Evolutionary conservation across 805 yeast species (phyloP), one percentile per base, ranked within the genome.

Genomic region (Candida andamanensis): DNA sequence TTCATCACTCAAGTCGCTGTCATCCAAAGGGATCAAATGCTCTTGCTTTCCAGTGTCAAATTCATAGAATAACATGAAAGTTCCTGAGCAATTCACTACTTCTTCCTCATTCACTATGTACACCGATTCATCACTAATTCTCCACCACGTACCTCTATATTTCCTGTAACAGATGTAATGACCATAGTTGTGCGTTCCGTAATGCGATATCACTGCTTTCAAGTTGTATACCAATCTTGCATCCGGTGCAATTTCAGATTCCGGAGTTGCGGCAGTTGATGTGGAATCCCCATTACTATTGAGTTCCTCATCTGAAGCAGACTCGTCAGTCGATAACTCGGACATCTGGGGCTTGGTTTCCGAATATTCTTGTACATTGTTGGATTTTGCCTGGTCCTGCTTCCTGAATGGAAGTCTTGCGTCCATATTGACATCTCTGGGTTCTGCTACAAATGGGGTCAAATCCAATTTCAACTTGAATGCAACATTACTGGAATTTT

Each of bases 151-250:
- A 2, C 89, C 92, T 44, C 95, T 73, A 36, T 63, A 72, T 48
- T 77, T 80, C 49, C 97, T 76, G 60, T 74, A 90, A 25, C 94
- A 86, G 39, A 90, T 84, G 52, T 90, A 90, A 56, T 90, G 98
- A n/a, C 98, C 98, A 53, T 86, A 92, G 47, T 90, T 87, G 47
- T 92, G 97, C 1, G 95, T 83, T 29, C 98, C 98, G 54, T 81
- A 89, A 56, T 90, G 98, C 1, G 90, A 79, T 27, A 90, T 84
- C 1, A 85, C 92, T 1, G 96, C 85, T 50, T 84, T 84, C 40
- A 90, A 67, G 24, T 77, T 69, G 54, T 90, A 90, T 3, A 69
- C 61, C 26, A 81, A 53, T 3, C 69, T 65, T 3, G 76, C 70
- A 36, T 59, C 51, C 5, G 4, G 13, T 12, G 33, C 24, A 10